Conservation (phyloP, 2,329 filamentous ascomycete species). For the Monosporascus sp. region DNA sequence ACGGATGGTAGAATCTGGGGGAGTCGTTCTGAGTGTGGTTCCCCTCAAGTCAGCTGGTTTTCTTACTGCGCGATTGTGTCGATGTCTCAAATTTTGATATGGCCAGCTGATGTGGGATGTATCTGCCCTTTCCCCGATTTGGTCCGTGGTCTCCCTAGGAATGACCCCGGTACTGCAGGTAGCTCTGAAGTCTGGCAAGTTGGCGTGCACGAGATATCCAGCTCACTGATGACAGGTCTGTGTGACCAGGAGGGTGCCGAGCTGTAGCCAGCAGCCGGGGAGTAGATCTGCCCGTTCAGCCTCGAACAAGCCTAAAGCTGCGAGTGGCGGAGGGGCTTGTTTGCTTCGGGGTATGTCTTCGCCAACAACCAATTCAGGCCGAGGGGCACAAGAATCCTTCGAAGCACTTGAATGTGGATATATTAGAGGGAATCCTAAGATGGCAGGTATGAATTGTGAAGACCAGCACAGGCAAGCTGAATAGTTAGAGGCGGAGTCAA, state of each 20-base stretch:
- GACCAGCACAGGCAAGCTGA: background rate
- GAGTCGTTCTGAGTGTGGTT: background rate
- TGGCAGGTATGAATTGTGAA: background rate
- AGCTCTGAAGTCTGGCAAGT: background rate
- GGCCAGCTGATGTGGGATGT: background rate
- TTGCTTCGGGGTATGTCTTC: slow-evolving; percentile 5
- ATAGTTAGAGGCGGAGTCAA: background rate
- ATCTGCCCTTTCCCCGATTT: background rate
- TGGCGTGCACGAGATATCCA: background rate
- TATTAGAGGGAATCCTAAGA: background rate
- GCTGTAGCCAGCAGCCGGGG: background rate
- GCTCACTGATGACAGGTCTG: background rate
- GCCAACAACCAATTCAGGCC: background rate
- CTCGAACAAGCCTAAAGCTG: background rate
- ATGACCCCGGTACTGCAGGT: too few relatives aligned
- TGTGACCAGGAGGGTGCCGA: background rate
- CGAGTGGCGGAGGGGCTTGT: background rate
- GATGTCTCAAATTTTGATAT: background rate
- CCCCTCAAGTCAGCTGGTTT: background rate
- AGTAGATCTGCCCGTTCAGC: background rate
- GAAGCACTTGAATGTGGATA: background rate
- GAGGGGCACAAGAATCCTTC: background rate
- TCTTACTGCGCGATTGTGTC: background rate
- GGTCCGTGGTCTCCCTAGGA: background rate
- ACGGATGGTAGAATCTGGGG: background rate